Evolutionary conservation across 2,329 filamentous ascomycete species (phyloP).

Genomic region (Stylonectria norvegica): DNA sequence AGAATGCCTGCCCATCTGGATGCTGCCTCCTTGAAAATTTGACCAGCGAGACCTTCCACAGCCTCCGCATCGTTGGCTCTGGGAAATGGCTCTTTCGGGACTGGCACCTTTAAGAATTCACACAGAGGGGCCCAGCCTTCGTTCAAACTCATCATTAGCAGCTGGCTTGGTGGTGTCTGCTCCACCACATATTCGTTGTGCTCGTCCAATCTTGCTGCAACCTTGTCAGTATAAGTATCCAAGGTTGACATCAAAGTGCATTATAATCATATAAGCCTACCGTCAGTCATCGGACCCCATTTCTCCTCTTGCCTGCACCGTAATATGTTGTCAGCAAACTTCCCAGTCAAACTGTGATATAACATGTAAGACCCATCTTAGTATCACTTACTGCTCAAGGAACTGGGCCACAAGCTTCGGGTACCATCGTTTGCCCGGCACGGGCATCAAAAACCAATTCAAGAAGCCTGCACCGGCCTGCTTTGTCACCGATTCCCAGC

Average conservation of each 20-base stretch:
- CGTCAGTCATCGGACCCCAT: conserved; percentile 3
- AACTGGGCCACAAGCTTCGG: conserved; percentile 7
- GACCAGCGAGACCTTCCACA: not conserved
- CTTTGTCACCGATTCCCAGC: conserved; percentile 22
- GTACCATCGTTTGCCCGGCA: conserved; percentile 14
- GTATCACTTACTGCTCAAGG: conserved; percentile 4
- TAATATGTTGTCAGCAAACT: not conserved
- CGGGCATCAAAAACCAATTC: conserved; percentile 7
- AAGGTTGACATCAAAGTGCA: conserved; percentile 1
- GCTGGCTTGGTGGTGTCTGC: conserved; percentile 15
- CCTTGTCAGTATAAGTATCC: not conserved
- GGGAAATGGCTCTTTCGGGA: conserved; percentile 27
- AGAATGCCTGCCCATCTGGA: not conserved
- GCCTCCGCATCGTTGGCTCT: conserved; percentile 24
- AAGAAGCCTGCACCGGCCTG: conserved; percentile 5
- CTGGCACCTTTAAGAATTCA: conserved; percentile 23
- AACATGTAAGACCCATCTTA: too few relatives aligned
- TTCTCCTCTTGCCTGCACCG: conserved; percentile 3
- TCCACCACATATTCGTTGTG: conserved; percentile 14
- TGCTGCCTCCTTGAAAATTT: conserved; percentile 2
- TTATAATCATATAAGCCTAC: conserved; percentile 1
- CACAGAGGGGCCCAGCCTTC: conserved; percentile 30
- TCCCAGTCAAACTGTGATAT: not conserved
- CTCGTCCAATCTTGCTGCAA: conserved; percentile 13
- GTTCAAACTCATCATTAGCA: conserved; percentile 18